Conservation (phyloP, 805 yeast species). For the Nakazawaea molendinolei region DNA sequence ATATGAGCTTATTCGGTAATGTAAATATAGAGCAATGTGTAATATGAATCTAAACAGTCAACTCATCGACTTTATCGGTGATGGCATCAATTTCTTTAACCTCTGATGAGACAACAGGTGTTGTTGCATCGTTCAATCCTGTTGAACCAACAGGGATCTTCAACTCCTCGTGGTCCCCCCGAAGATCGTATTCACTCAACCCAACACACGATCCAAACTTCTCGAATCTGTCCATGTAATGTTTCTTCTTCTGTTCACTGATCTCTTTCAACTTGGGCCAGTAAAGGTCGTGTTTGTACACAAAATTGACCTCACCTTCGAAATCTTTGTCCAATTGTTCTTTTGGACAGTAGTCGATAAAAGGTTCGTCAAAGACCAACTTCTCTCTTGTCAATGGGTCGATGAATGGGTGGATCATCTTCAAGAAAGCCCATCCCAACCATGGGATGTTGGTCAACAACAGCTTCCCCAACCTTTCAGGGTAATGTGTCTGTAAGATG, state of each 20-base stretch:
- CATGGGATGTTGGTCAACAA: constrained; percentile 89
- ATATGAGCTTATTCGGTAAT: too few relatives aligned
- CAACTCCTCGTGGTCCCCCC: constrained; percentile 24
- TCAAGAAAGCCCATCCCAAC: constrained; percentile 88
- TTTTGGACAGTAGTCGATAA: constrained; percentile 73
- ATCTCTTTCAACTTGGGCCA: constrained; percentile 68
- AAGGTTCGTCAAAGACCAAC: constrained; percentile 86
- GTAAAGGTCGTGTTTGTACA: constrained; percentile 70
- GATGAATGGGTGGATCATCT: constrained; percentile 89
- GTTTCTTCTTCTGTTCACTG: constrained; percentile 50
- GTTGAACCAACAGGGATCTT: constrained; percentile 9
- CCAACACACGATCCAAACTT: constrained; percentile 73
- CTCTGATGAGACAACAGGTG: not conserved
- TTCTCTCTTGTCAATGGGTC: constrained; percentile 95
- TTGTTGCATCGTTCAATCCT: not conserved
- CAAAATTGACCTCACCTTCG: constrained; percentile 83
- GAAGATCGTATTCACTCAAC: constrained; percentile 73
- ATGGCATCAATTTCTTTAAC: not conserved
- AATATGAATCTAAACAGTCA: not conserved
- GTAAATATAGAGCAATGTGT: too few relatives aligned
- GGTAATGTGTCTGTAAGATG: constrained; percentile 94
- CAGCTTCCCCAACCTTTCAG: constrained; percentile 94
- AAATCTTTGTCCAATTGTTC: constrained; percentile 79
- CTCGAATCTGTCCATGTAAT: constrained; percentile 62
- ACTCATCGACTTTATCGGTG: not conserved